A percentile compares a stretch with the other conserved stretches of the same genome.
phyloP scores from a whole-genome alignment of 2,329 filamentous ascomycete genomes.

The Neurospora crassa region DNA sequence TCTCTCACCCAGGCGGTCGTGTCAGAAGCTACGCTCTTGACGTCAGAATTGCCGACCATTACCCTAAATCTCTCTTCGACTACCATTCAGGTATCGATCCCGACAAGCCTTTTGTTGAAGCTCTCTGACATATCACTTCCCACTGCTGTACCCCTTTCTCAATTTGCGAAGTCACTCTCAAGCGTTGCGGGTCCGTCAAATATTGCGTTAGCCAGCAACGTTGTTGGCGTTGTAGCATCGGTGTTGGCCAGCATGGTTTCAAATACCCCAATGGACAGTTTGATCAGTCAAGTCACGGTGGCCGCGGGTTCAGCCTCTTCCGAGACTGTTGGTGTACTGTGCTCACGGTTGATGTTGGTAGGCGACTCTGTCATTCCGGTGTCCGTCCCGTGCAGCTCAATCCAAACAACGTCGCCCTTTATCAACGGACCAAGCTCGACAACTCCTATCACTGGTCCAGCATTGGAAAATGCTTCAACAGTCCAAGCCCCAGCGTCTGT shows the following conservation, averaged over 20 bases:
- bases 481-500: not conserved
- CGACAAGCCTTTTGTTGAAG: constrained; percentile 1
- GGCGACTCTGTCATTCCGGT: constrained; percentile 4
- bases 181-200: constrained; percentile 4
- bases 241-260: constrained; percentile 7
- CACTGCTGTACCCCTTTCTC: constrained; percentile 1
- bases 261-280: constrained; percentile 4
- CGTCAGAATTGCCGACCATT: constrained; percentile 4
- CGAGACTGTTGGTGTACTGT: constrained; percentile 2
- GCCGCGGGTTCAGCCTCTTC: constrained; percentile 4
- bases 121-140: constrained; percentile 4
- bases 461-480: not conserved
- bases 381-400: constrained; percentile 1
- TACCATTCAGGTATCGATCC: constrained; percentile 4
- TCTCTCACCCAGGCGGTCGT: constrained; percentile 1
- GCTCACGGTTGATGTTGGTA: constrained; percentile 5
- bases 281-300: constrained; percentile 6
- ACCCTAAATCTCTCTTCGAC: constrained; percentile 4
- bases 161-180: constrained; percentile 5
- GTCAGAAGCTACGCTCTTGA: not conserved
- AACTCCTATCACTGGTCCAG: not conserved
- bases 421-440: not conserved
- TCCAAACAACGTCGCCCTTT: not conserved
- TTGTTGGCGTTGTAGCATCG: constrained; percentile 7
- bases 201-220: constrained; percentile 2